Evolutionary conservation across 2,329 filamentous ascomycete genomes (phyloP).

Genomic region (Colletotrichum acutatum): DNA sequence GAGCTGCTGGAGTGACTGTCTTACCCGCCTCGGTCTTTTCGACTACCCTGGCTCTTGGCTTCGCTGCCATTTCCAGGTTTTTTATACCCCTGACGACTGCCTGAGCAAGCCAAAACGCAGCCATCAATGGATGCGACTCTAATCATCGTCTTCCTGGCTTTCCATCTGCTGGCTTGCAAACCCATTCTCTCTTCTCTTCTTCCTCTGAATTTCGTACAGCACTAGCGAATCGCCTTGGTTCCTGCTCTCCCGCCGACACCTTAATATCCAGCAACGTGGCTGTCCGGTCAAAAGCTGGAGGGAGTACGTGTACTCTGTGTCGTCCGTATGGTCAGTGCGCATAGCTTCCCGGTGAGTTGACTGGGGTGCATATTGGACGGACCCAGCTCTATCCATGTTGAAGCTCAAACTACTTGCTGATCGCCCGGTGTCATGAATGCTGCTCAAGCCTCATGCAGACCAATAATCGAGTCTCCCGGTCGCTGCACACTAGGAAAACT

Average conservation of each 20-base stretch:
- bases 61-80: constrained; percentile 17
- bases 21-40: constrained; percentile 24
- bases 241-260: constrained; percentile 9
- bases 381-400: constrained; percentile 33
- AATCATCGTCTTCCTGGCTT: background rate
- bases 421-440: constrained; percentile 32
- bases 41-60: constrained; percentile 18
- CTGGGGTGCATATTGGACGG: constrained; percentile 32
- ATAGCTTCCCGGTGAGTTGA: constrained; percentile 18
- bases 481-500: constrained; percentile 12
- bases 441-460: constrained; percentile 33
- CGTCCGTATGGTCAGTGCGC: constrained; percentile 23
- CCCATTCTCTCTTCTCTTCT: background rate
- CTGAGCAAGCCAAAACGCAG: background rate
- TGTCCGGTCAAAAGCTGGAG: background rate
- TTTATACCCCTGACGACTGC: background rate
- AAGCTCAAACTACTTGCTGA: constrained; percentile 33
- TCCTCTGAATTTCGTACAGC: background rate
- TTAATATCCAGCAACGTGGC: constrained; percentile 21
- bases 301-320: constrained; percentile 22
- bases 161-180: background rate
- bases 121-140: background rate
- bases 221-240: constrained; percentile 6
- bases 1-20: constrained; percentile 19
- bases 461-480: constrained; percentile 10